Evolutionary conservation across 2,329 filamentous ascomycete species (phyloP).

Genomic region (Penicillium sp.): DNA sequence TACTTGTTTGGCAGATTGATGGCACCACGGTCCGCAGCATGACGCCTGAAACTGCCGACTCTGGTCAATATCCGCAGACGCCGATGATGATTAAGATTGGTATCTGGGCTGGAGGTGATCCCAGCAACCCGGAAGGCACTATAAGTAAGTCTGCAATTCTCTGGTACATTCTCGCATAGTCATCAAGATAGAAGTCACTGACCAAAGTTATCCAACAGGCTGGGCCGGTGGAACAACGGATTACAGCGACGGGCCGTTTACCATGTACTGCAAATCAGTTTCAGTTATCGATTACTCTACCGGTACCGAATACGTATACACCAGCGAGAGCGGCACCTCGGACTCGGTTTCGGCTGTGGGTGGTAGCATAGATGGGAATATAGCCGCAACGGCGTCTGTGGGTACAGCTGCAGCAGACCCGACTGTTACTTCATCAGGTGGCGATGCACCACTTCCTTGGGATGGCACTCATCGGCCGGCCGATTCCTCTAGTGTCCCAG

Average conservation of each 20-base stretch:
- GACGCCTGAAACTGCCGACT: constrained; percentile 62
- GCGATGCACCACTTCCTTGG: constrained; percentile 64
- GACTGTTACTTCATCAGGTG: constrained; percentile 52
- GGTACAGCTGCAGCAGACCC: constrained; percentile 57
- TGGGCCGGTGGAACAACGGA: constrained; percentile 87
- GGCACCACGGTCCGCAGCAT: constrained; percentile 73
- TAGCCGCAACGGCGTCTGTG: constrained; percentile 39
- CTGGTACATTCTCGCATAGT: constrained; percentile 10
- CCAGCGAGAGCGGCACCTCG: constrained; percentile 73
- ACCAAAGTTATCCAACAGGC: constrained; percentile 30
- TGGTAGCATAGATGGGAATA: constrained; percentile 67
- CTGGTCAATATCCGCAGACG: constrained; percentile 81
- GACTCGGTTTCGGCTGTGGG: constrained; percentile 75
- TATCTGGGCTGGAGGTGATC: constrained; percentile 85
- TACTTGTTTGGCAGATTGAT: constrained; percentile 83
- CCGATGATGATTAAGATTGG: constrained; percentile 95
- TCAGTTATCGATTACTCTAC: constrained; percentile 88
- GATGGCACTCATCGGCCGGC: constrained; percentile 46
- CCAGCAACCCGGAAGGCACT: constrained; percentile 72
- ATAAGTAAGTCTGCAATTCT: constrained; percentile 49
- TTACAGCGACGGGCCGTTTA: constrained; percentile 77
- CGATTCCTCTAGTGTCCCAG: constrained; percentile 52
- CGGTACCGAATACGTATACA: constrained; percentile 78
- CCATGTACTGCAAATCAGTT: constrained; percentile 76
- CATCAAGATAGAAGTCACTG: constrained; percentile 8